These are phyloP conservation scores for Cladosporium sp. DNA, from an alignment of 2,329 filamentous ascomycete species.

Conservation along the genomic window DNA sequence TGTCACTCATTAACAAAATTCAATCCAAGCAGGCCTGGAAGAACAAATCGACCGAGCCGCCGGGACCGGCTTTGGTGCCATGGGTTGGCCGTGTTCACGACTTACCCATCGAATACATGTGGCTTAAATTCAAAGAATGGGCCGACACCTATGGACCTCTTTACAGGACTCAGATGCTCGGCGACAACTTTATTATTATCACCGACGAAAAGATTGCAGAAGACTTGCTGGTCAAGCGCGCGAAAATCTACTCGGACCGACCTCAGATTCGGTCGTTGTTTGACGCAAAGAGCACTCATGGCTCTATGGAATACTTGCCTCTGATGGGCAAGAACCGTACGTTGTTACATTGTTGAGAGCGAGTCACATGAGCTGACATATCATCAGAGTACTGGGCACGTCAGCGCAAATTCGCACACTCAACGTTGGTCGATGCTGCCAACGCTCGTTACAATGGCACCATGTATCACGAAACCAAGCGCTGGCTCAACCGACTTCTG, in stretches of 20 bases:
- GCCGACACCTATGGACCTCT: slow-evolving; percentile 31
- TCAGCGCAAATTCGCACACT: slow-evolving; percentile 50
- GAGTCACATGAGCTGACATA: neutral
- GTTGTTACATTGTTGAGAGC: slow-evolving; percentile 17
- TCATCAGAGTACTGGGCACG: slow-evolving; percentile 50
- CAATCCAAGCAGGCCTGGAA: slow-evolving; percentile 30
- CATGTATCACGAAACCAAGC: slow-evolving; percentile 52
- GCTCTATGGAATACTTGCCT: slow-evolving; percentile 53
- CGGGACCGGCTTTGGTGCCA: slow-evolving; percentile 37
- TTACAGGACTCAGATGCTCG: slow-evolving; percentile 33
- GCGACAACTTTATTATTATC: slow-evolving; percentile 44
- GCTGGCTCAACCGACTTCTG: slow-evolving; percentile 48
- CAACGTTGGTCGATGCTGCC: slow-evolving; percentile 45
- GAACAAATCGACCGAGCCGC: slow-evolving; percentile 30
- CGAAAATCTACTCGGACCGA: slow-evolving; percentile 49
- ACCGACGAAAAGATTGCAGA: slow-evolving; percentile 50
- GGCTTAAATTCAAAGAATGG: slow-evolving; percentile 49
- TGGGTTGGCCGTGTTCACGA: slow-evolving; percentile 41
- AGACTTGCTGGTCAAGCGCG: slow-evolving; percentile 49
- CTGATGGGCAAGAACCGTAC: slow-evolving; percentile 53
- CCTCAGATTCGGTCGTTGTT: slow-evolving; percentile 48
- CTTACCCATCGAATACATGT: slow-evolving; percentile 46
- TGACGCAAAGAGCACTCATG: slow-evolving; percentile 51
- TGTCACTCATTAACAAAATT: slow-evolving; percentile 31
- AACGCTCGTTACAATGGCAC: slow-evolving; percentile 43